phyloP scores from a whole-genome alignment of 108 stramenopile species.

The Cylindrotheca closterium region DNA sequence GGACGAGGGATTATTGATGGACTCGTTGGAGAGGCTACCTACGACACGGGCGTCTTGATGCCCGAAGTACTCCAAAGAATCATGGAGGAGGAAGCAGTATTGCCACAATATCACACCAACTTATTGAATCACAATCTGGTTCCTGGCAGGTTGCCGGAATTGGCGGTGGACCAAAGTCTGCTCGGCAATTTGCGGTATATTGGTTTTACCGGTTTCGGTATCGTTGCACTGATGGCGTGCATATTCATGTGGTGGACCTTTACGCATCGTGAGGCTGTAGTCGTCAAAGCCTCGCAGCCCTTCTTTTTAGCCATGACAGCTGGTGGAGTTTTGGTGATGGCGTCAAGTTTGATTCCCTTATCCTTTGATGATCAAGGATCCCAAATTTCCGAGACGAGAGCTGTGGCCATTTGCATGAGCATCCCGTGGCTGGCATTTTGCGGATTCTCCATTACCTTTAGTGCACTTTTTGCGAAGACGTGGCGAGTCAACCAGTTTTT shows the following conservation, averaged over 20 bases:
- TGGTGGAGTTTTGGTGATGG: conserved; percentile 26
- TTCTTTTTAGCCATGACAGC: conserved; percentile 34
- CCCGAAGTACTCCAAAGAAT: conserved; percentile 6
- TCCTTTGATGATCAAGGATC: conserved; percentile 11
- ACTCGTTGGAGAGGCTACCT: conserved; percentile 52
- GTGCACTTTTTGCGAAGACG: conserved; percentile 44
- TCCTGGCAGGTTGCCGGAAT: conserved; percentile 30
- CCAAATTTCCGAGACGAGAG: neutral
- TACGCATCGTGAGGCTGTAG: conserved; percentile 11
- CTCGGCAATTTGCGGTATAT: conserved; percentile 17
- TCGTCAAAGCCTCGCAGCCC: conserved; percentile 43
- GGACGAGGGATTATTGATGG: conserved; percentile 29
- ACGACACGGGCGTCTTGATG: conserved; percentile 24
- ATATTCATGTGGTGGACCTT: conserved; percentile 15
- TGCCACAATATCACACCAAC: conserved; percentile 2
- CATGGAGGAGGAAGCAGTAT: neutral
- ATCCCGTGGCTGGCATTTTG: conserved; percentile 31
- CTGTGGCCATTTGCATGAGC: conserved; percentile 35
- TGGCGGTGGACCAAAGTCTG: conserved; percentile 20
- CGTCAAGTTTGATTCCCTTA: conserved; percentile 13
- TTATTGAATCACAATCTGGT: conserved; percentile 13
- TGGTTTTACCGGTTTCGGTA: neutral
- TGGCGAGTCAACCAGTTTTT: conserved; percentile 40
- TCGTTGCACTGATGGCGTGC: neutral
- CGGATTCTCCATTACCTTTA: conserved; percentile 44